Evolutionary conservation across 495 filamentous ascomycete genomes (phyloP).

Genomic region (Tuber melanosporum): DNA sequence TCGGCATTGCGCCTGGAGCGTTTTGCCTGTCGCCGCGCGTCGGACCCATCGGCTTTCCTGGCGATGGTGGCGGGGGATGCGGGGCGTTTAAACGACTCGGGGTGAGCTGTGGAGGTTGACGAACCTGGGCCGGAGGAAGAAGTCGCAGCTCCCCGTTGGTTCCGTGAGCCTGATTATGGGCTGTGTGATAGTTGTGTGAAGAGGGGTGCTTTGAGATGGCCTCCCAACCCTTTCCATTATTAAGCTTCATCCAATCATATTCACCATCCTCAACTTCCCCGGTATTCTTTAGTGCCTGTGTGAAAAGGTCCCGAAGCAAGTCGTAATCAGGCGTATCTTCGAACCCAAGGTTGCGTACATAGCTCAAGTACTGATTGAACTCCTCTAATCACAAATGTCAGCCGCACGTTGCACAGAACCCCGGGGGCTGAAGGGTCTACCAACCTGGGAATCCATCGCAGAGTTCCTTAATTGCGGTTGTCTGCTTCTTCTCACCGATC

Average conservation of each 20-base stretch:
- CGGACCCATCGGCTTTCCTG: slow-evolving; percentile 69
- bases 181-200: slow-evolving; percentile 66
- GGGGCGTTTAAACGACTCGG: slow-evolving; percentile 94
- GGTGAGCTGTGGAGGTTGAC: slow-evolving; percentile 59
- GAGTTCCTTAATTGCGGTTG: slow-evolving; percentile 90
- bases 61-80: slow-evolving; percentile 84
- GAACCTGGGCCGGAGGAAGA: slow-evolving; percentile 53
- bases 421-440: background rate
- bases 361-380: slow-evolving; percentile 94
- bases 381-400: slow-evolving; percentile 56
- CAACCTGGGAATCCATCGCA: slow-evolving; percentile 88
- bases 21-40: slow-evolving; percentile 75
- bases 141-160: slow-evolving; percentile 72
- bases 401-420: background rate
- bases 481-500: slow-evolving; percentile 99
- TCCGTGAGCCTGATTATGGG: slow-evolving; percentile 64
- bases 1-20: slow-evolving; percentile 61
- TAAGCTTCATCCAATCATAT: slow-evolving; percentile 99
- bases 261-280: slow-evolving; percentile 97
- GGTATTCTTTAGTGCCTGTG: slow-evolving; percentile 87
- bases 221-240: slow-evolving; percentile 92
- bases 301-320: slow-evolving; percentile 92
- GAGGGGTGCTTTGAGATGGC: slow-evolving; percentile 71
- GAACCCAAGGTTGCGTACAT: slow-evolving; percentile 95
- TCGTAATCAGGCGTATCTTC: slow-evolving; percentile 99